Percentiles rank a stretch among this genome's conserved stretches.
These are phyloP conservation scores for Fusarium poae DNA, from an alignment of 2,329 filamentous ascomycete species.

Conservation along the genomic window DNA sequence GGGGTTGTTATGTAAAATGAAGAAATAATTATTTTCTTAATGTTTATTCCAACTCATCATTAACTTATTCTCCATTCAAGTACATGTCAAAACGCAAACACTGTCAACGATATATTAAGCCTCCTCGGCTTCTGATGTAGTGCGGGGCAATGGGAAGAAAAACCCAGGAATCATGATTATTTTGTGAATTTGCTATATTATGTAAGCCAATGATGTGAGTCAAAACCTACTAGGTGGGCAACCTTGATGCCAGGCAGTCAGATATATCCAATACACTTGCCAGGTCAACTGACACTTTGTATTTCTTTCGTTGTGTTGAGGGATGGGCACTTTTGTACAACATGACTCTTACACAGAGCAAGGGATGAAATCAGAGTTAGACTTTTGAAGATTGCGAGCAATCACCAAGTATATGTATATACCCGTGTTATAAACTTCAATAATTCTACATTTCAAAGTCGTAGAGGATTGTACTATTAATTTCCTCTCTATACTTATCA, in stretches of 20 bases:
- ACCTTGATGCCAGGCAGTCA: too few species aligned
- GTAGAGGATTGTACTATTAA: neutral
- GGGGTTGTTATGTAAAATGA: constrained; percentile 26
- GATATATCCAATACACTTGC: too few species aligned
- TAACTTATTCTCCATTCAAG: neutral
- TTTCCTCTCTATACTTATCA: neutral
- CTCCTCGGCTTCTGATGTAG: constrained; percentile 11
- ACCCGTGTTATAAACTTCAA: neutral
- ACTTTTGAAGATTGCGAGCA: too few species aligned
- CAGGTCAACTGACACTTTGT: too few species aligned
- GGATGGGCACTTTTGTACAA: too few species aligned
- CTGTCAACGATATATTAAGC: constrained; percentile 12
- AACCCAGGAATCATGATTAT: constrained; percentile 29
- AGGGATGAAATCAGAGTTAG: too few species aligned
- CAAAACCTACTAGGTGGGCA: too few species aligned
- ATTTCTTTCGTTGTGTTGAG: too few species aligned
- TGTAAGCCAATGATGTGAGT: constrained; percentile 39
- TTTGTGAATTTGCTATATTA: constrained; percentile 50
- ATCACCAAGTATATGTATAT: neutral
- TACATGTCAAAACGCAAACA: neutral
- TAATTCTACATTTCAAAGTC: neutral
- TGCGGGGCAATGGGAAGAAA: constrained; percentile 24
- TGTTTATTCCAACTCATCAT: neutral
- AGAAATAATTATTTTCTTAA: constrained; percentile 28
- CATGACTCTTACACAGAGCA: too few species aligned